Evolutionary conservation across 1,284 basidiomycete species (phyloP), one percentile per base, ranked within the genome.

Genomic region (Fomes fomentarius): DNA sequence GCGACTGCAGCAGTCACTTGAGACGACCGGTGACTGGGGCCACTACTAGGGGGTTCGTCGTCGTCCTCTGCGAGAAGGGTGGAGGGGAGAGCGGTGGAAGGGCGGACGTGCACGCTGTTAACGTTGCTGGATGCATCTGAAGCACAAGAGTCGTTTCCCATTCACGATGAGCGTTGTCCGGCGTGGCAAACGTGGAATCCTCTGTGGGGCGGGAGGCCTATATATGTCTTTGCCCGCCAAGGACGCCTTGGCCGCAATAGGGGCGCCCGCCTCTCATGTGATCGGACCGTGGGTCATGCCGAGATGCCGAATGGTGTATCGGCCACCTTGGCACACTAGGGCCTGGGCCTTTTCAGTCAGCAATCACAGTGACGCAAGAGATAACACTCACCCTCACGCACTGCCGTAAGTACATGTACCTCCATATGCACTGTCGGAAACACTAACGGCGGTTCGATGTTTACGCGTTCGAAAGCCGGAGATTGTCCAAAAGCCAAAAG

Each of bases 31-130:
- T 40, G 38, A 40, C 38, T 40, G 38, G 38, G 38, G 38, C 38
- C 38, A 40, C 38, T 40, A 40, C 38, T 40, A 40, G 38, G 38
- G 38, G 38, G 38, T 40, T 40, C 38, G 38, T 40, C 38, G 21
- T 40, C 38, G 38, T 40, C 38, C 38, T 40, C 38, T 22, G 38
- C 38, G 38, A 40, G 19, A 22, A 40, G n/a, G 11, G 38, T 22
- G 14, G 38, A 22, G 22, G 38, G 38, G 21, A 40, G 38, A 1
- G 38, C 22, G 9, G 38, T 24, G 38, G 21, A 40, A 22, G 38
- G 38, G 38, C 38, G 38, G 38, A 40, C 38, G 38, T 24, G 38
- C 38, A 40, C 38, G 38, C 38, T 40, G n/a, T 40, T 17, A 17
- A 40, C 38, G 38, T 40, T 40, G 38, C 38, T 40, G 9, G 38